These are phyloP conservation scores for Metschnikowia corniflorae DNA, from an alignment of 805 yeast genomes.

Conservation along the genomic window DNA sequence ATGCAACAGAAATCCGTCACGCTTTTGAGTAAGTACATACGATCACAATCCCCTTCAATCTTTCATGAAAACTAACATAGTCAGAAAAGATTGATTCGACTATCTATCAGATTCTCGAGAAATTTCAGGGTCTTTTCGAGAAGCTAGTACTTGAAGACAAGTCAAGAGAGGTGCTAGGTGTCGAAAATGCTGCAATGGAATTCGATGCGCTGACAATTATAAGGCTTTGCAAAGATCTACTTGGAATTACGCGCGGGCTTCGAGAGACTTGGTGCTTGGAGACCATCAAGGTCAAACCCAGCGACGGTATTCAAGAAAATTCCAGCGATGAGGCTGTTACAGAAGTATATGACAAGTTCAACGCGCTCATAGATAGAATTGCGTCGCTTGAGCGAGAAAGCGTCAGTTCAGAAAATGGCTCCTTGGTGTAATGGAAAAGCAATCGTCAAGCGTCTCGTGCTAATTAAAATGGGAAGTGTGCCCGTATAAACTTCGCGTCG, in stretches of 20 bases:
- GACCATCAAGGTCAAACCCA: constrained; percentile 37
- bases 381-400: constrained; percentile 15
- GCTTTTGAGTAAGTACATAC: constrained; percentile 26
- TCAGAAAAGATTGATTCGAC: constrained; percentile 47
- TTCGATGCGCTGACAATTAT: constrained; percentile 49
- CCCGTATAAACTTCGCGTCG: too few species aligned
- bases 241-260: constrained; percentile 45
- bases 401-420: too few species aligned
- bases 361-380: constrained; percentile 15
- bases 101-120: constrained; percentile 48
- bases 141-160: constrained; percentile 41
- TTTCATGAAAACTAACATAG: too few species aligned
- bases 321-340: constrained; percentile 21
- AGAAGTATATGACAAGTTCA: constrained; percentile 30
- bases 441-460: too few species aligned
- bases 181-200: constrained; percentile 56
- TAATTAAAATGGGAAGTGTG: too few species aligned
- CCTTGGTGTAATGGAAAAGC: too few species aligned
- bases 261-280: constrained; percentile 59
- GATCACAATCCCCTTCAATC: too few species aligned
- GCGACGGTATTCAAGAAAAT: constrained; percentile 13
- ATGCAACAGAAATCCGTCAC: constrained; percentile 48
- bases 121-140: constrained; percentile 52
- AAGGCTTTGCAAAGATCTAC: constrained; percentile 50
- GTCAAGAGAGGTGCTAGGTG: constrained; percentile 41